Evolutionary conservation across 441 rosid genomes (phyloP).

Genomic region (Breynia disticha): DNA sequence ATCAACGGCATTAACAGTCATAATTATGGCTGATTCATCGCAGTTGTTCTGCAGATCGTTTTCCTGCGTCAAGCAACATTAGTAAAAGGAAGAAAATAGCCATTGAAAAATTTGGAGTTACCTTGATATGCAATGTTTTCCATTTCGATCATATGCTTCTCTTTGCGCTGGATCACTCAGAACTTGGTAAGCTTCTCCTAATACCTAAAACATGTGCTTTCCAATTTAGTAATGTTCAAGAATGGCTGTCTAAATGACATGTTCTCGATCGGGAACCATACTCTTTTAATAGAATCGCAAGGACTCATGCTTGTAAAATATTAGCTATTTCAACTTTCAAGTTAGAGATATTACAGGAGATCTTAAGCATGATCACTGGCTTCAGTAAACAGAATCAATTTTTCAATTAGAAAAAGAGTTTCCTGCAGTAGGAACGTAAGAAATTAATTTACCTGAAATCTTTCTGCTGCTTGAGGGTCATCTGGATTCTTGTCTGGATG

Average conservation of each 20-base stretch:
- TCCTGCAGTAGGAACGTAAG: not conserved
- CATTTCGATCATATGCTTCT: slow-evolving; percentile 69
- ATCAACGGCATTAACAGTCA: no score
- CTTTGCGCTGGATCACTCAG: slow-evolving; percentile 75
- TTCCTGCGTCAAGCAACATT: not conserved
- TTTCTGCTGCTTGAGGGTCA: slow-evolving; percentile 80
- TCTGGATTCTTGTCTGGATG: slow-evolving; percentile 94
- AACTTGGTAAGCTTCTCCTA: slow-evolving; percentile 91
- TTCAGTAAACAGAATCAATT: no score
- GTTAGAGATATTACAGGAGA: no score
- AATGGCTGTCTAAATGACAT: no score
- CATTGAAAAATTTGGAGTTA: slow-evolving; percentile 9
- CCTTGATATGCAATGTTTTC: slow-evolving; percentile 61
- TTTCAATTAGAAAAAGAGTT: no score
- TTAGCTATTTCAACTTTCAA: no score
- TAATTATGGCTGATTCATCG: no score
- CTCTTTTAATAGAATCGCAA: no score
- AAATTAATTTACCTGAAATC: slow-evolving; percentile 52
- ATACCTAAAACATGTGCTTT: slow-evolving; percentile 35
- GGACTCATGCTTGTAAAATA: no score
- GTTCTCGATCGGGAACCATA: no score
- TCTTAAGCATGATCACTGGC: no score
- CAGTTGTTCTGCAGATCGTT: not conserved
- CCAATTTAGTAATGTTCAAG: no score
- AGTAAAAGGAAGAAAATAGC: not conserved